Evolutionary conservation across 139 green algal genomes (phyloP).

Genomic region (Coccomyxa sp.): DNA sequence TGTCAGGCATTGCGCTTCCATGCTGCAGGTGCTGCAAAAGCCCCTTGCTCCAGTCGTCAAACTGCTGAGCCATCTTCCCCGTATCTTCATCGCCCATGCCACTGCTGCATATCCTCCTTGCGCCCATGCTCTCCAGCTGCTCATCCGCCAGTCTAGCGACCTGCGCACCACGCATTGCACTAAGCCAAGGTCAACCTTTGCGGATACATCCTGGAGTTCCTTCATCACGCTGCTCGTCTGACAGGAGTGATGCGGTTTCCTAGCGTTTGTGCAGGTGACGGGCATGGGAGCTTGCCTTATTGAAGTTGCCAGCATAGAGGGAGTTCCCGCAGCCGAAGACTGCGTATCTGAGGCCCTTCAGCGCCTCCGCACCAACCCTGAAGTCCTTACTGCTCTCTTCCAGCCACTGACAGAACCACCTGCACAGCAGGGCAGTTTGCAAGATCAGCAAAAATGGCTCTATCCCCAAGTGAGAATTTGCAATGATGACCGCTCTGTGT

Average conservation of each 20-base stretch:
- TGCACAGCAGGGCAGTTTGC: not conserved
- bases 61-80: conserved; percentile 32
- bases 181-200: too few species aligned
- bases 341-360: conserved; percentile 30
- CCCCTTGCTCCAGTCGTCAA: conserved; percentile 26
- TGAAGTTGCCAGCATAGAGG: conserved; percentile 46
- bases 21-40: not conserved
- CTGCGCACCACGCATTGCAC: conserved; percentile 3
- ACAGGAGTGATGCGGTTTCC: too few species aligned
- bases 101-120: conserved; percentile 8
- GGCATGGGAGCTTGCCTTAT: conserved; percentile 19
- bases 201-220: too few species aligned
- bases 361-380: conserved; percentile 32
- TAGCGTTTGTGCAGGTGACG: not conserved
- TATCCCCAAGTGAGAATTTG: too few species aligned
- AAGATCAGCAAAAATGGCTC: too few species aligned
- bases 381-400: conserved; percentile 57
- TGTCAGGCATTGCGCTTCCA: not conserved
- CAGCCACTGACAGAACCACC: conserved; percentile 44
- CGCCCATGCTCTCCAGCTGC: conserved; percentile 43
- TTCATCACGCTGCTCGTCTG: too few species aligned
- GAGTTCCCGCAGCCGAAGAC: conserved; percentile 61
- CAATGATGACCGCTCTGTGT: too few species aligned
- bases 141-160: conserved; percentile 19
- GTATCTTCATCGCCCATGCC: conserved; percentile 53